These are phyloP conservation scores for Glarea lozoyensis DNA, from an alignment of 495 filamentous ascomycete genomes.

Conservation along the genomic window DNA sequence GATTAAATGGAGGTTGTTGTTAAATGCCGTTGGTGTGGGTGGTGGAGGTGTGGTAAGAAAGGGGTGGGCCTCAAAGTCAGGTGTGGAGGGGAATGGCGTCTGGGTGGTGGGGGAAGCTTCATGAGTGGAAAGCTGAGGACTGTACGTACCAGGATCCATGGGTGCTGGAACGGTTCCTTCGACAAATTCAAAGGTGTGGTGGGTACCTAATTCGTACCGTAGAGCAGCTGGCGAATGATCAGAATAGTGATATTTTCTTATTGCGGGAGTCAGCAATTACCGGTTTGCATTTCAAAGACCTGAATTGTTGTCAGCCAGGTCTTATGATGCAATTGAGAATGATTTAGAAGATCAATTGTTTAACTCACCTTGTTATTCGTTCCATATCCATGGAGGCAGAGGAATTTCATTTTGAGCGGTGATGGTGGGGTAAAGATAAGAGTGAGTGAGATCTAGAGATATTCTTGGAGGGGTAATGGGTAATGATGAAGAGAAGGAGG, in stretches of 20 bases:
- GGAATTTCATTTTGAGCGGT: conserved; percentile 6
- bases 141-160: neutral
- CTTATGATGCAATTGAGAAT: neutral
- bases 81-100: no score
- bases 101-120: neutral
- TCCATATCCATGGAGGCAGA: neutral
- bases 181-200: neutral
- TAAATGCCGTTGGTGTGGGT: no score
- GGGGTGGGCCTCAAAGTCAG: no score
- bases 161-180: neutral
- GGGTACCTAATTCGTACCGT: neutral
- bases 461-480: no score
- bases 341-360: neutral
- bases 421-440: no score
- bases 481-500: no score
- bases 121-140: neutral
- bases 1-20: no score
- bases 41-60: no score
- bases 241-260: neutral
- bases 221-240: no score
- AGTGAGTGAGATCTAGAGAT: no score
- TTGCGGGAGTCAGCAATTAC: neutral
- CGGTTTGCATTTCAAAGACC: neutral
- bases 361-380: neutral
- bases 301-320: neutral